Conservation (phyloP, 176 grass and related monocot genomes). For the Avena eriantha region DNA sequence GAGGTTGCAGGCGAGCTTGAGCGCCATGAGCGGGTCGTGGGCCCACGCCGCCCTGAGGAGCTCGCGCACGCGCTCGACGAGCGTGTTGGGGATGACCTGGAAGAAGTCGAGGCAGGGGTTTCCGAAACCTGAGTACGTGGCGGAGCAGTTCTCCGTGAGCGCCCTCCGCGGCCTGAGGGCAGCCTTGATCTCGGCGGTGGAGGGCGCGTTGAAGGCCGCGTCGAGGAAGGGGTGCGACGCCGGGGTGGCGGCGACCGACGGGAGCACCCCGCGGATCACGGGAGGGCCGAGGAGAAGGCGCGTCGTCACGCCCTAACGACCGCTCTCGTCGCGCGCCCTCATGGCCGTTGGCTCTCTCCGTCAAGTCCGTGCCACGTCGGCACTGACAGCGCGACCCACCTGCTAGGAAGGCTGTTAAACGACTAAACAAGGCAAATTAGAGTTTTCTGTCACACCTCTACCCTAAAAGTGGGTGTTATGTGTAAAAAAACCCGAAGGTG, state of each 20-base stretch:
- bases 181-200: background rate
- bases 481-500: too few species aligned
- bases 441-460: too few species aligned
- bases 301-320: background rate
- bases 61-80: background rate
- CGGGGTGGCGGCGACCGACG: background rate
- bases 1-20: conserved; percentile 64
- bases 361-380: too few species aligned
- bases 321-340: too few species aligned
- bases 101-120: conserved; percentile 74
- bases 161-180: conserved; percentile 23
- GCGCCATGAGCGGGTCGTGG: conserved; percentile 44
- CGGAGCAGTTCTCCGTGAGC: conserved; percentile 48
- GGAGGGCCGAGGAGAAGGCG: conserved; percentile 43
- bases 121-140: conserved; percentile 56
- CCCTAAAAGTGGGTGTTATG: too few species aligned
- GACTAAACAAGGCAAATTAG: too few species aligned
- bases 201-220: conserved; percentile 43
- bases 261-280: conserved; percentile 15
- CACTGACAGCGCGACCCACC: too few species aligned
- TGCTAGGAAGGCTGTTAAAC: too few species aligned
- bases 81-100: conserved; percentile 56
- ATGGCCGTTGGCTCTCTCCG: too few species aligned
- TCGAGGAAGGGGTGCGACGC: conserved; percentile 43
- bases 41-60: conserved; percentile 53